Evolutionary conservation across 2,329 filamentous ascomycete species (phyloP).

Genomic region (Paraconiothyrium sp.): DNA sequence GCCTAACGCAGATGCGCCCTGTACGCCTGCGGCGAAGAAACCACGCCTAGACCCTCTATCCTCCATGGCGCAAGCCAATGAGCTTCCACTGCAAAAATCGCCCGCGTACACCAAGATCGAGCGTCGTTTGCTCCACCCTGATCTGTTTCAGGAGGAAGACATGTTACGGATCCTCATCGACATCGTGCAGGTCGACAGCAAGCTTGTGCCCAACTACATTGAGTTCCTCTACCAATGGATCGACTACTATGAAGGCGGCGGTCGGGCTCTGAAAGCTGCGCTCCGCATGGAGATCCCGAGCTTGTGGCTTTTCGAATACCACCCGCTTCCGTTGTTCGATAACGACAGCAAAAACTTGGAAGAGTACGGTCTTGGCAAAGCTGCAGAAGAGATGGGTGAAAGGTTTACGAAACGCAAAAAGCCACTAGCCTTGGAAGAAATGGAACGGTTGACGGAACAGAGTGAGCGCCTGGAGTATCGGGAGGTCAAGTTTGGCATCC

Average conservation of each 20-base stretch:
- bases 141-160: slow-evolving; percentile 39
- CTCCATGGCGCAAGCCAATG: slow-evolving; percentile 3
- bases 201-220: slow-evolving; percentile 45
- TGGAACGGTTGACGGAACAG: slow-evolving; percentile 35
- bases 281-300: slow-evolving; percentile 45
- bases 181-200: slow-evolving; percentile 39
- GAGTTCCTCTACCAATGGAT: slow-evolving; percentile 48
- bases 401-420: slow-evolving; percentile 33
- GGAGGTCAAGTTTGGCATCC: slow-evolving; percentile 44
- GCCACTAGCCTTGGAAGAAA: slow-evolving; percentile 30
- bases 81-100: slow-evolving; percentile 10
- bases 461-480: slow-evolving; percentile 45
- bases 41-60: slow-evolving; percentile 26
- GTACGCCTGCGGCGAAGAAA: slow-evolving; percentile 34
- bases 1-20: slow-evolving; percentile 5
- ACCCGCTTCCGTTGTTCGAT: slow-evolving; percentile 33
- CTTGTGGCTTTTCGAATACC: slow-evolving; percentile 46
- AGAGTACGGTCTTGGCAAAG: slow-evolving; percentile 19
- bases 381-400: slow-evolving; percentile 28
- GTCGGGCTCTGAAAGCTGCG: slow-evolving; percentile 44
- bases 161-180: slow-evolving; percentile 43
- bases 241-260: slow-evolving; percentile 44
- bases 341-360: slow-evolving; percentile 14
- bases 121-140: slow-evolving; percentile 31
- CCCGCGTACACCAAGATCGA: slow-evolving; percentile 28